Base-by-base conservation (phyloP, 805 yeast species). In the Schizosaccharomyces cryophilus region DNA sequence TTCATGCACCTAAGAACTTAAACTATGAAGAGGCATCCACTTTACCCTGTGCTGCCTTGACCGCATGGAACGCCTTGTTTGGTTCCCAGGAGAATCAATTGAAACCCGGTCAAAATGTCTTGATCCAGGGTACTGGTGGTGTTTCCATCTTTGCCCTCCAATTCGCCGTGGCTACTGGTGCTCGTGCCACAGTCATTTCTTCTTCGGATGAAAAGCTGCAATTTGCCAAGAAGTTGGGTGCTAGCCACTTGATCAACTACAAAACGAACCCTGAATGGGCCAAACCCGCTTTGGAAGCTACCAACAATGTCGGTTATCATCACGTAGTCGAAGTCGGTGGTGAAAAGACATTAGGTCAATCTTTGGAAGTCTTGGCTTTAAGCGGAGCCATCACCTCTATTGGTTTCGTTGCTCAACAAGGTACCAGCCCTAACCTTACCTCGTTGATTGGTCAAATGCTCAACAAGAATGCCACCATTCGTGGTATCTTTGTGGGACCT, bases 121-220 rank as follows among this genome's bases (percentile, higher is more conserved):
- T 65, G 19, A 60, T 65, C 5, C 63, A 65, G 6, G 86, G 82
- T 3, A 74, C 72, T 3, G 88, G 87, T 60, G 86, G 80, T 62
- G 69, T 76, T 29, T 83, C 85, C 3, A 79, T 81, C 54, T 63
- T 68, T 6, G 73, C 79, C 0, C 68, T 76, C 6, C 65, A 68
- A 13, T 60, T 61, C 0, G 68, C 68, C 35, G 68, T 71, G 31
- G 66, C 68, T 38, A 65, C 77, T 1, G 66, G 66, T 30, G 66
- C 66, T 15, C 54, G 40, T 9, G 66, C 65, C 26, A 65, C 47
- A n/a, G 66, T 63, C 11, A 63, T 67, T 5, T 60, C 67, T 5
- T 64, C 65, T 7, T 61, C 61, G 13, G 62, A 63, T 30, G 63
- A 56, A 24, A 65, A 65, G 55, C 24, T 65, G 30, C 61, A 58